Evolutionary conservation across 305 asterid species (phyloP).

Genomic region (Ilex paraguariensis): DNA sequence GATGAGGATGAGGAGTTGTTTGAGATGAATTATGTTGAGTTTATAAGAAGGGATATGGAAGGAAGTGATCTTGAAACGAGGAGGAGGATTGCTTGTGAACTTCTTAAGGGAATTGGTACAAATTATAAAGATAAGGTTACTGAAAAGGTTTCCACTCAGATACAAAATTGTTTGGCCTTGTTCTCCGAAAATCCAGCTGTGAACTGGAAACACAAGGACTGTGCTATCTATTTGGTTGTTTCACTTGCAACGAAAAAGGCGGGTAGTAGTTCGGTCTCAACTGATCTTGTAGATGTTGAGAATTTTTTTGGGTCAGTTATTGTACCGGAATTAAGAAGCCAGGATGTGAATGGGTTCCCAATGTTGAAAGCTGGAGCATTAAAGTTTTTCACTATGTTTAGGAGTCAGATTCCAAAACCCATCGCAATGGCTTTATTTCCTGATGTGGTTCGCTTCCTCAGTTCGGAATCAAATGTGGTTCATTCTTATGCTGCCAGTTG

Average conservation of each 20-base stretch:
- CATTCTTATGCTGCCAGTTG: conserved; percentile 98
- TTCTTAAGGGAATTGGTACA: conserved; percentile 81
- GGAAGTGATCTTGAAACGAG: conserved; percentile 96
- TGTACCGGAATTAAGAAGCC: conserved; percentile 83
- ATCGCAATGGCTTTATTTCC: conserved; percentile 71
- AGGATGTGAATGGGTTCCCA: conserved; percentile 71
- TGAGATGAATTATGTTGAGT: conserved; percentile 89
- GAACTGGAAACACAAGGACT: conserved; percentile 95
- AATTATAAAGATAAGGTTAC: conserved; percentile 75
- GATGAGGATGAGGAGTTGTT: conserved; percentile 96
- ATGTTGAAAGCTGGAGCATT: conserved; percentile 92
- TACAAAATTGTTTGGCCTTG: conserved; percentile 58
- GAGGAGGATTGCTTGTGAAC: conserved; percentile 98
- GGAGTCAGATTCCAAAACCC: conserved; percentile 71
- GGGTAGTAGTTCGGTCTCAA: conserved; percentile 68
- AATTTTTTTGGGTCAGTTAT: conserved; percentile 77
- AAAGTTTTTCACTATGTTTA: conserved; percentile 89
- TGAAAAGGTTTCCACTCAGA: conserved; percentile 66
- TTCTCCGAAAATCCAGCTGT: conserved; percentile 61
- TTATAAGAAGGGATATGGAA: conserved; percentile 95
- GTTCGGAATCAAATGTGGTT: conserved; percentile 77
- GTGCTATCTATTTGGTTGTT: conserved; percentile 87
- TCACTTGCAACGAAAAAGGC: conserved; percentile 88
- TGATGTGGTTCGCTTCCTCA: conserved; percentile 75
- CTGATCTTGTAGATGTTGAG: conserved; percentile 88